Percentiles rank a stretch among this genome's conserved stretches.
These are phyloP conservation scores for Ganoderma sp. DNA, from an alignment of 1,284 basidiomycete genomes.

Conservation along the genomic window DNA sequence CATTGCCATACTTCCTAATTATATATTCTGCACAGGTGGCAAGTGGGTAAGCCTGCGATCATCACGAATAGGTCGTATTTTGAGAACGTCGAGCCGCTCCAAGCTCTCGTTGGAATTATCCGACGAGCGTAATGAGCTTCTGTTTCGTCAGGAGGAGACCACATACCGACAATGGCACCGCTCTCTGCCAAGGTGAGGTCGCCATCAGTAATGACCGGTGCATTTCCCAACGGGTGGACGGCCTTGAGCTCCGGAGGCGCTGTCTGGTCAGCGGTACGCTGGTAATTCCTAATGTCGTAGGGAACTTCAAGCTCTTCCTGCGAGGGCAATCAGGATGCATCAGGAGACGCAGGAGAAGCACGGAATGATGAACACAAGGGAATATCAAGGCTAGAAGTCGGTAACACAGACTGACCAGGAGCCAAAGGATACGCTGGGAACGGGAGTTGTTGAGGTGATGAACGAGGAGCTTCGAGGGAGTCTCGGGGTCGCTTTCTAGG, in stretches of 20 bases:
- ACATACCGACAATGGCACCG: slow-evolving; percentile 43
- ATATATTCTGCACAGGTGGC: slow-evolving; percentile 42
- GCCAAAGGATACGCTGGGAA: slow-evolving; percentile 59
- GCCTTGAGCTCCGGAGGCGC: slow-evolving; percentile 47
- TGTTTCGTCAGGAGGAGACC: not conserved
- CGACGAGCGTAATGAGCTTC: slow-evolving; percentile 2
- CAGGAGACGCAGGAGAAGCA: slow-evolving; percentile 10
- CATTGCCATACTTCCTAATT: slow-evolving; percentile 49
- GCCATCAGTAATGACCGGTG: slow-evolving; percentile 45
- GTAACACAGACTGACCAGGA: slow-evolving; percentile 46
- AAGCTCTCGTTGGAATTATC: not conserved
- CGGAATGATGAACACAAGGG: slow-evolving; percentile 9
- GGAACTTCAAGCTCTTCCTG: slow-evolving; percentile 57
- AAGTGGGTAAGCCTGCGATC: slow-evolving; percentile 10
- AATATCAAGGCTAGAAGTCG: slow-evolving; percentile 4
- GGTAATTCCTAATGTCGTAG: slow-evolving; percentile 56
- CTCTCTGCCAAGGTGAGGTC: slow-evolving; percentile 44
- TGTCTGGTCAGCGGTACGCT: slow-evolving; percentile 43
- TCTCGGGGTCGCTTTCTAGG: slow-evolving; percentile 6
- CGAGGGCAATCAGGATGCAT: slow-evolving; percentile 2
- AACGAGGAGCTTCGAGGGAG: slow-evolving; percentile 41
- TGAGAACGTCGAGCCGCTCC: not conserved
- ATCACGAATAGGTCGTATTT: slow-evolving; percentile 1
- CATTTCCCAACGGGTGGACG: slow-evolving; percentile 42
- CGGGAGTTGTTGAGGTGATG: slow-evolving; percentile 60